These are phyloP conservation scores for Podila horticola DNA, from an alignment of 192 early-diverging fungal genomes.

Conservation along the genomic window DNA sequence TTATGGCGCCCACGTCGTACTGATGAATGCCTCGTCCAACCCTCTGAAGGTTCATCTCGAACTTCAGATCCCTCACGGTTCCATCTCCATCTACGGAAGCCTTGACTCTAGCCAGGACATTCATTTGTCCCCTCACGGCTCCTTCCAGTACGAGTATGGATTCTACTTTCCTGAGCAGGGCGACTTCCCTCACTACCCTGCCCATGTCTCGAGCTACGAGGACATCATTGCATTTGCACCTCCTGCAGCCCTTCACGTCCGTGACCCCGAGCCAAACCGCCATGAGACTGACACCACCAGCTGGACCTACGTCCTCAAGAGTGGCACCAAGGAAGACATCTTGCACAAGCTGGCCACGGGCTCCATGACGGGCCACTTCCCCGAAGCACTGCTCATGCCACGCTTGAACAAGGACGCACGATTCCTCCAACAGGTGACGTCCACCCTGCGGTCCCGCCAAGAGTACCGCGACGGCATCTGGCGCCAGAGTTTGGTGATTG, in stretches of 20 bases:
- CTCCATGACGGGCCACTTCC: constrained; percentile 16
- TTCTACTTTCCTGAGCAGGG: constrained; percentile 63
- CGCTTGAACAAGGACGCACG: constrained; percentile 24
- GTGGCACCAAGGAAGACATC: constrained; percentile 20
- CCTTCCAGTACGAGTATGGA: constrained; percentile 44
- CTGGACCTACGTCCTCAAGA: constrained; percentile 33
- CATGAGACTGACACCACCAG: constrained; percentile 14
- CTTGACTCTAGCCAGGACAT: constrained; percentile 35
- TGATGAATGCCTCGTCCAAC: constrained; percentile 52
- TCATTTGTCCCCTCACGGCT: constrained; percentile 11
- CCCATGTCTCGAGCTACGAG: constrained; percentile 43
- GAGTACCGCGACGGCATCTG: constrained; percentile 42
- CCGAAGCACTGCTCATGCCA: constrained; percentile 13
- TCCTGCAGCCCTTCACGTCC: constrained; percentile 22
- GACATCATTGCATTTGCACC: constrained; percentile 29
- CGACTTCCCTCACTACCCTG: constrained; percentile 47
- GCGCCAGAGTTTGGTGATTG: constrained; percentile 34
- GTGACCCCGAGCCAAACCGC: constrained; percentile 14
- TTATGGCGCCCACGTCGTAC: constrained; percentile 37
- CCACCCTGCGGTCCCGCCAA: constrained; percentile 26
- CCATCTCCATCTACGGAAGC: constrained; percentile 45
- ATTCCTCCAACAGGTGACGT: constrained; percentile 36
- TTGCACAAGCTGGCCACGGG: constrained; percentile 17
- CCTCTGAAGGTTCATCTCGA: constrained; percentile 45
- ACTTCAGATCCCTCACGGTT: constrained; percentile 56